Evolutionary conservation across 2,329 filamentous ascomycete genomes (phyloP), one percentile per base, ranked within the genome.

Genomic region (Colletotrichum spinosum): DNA sequence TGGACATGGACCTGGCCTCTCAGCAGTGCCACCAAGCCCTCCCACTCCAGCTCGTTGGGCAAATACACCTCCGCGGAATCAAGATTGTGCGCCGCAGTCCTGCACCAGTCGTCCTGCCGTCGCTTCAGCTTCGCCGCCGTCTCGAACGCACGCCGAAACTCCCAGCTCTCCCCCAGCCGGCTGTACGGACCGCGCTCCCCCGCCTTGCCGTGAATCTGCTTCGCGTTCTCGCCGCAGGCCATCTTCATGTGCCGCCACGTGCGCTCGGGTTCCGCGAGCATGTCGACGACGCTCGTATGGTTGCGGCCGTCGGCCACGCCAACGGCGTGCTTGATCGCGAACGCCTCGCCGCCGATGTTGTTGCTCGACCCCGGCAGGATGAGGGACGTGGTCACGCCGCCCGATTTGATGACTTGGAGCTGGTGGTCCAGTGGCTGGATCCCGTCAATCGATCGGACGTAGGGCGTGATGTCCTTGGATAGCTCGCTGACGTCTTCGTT

Each of bases 241-340:
- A 92, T 92, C 78, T 92, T 92, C 83, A 92, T 90, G 74, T 90
- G 92, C 10, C 90, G 82, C 86, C 88, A 90, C 60, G 79, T 86
- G 13, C 81, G 81, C 42, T 89, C 88, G 1, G 89, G 89, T 55
- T 91, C 88, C 2, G 90, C 89, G 6, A 92, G 80, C 79, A 92
- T 82, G 69, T 90, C 86, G 25, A 80, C 76, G 2, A 86, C 87
- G 58, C 88, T 90, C 38, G 89, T 84, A 73, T 92, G 89, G 13
- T 82, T 78, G 17, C 89, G 84, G 3, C 89, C 87, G 67, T 90
- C 84, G 0, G 79, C 70, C 54, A 79, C 80, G n/a, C 88, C 88
- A 8, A 90, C 84, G 8, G 88, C 86, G 65, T 89, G 88, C 77
- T 92, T 92, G 74, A 92, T 84, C 2, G 88, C 83, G 62, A 83